Base-by-base conservation (phyloP, 108 stramenopile species). In the Fragilariopsis cylindrus region DNA sequence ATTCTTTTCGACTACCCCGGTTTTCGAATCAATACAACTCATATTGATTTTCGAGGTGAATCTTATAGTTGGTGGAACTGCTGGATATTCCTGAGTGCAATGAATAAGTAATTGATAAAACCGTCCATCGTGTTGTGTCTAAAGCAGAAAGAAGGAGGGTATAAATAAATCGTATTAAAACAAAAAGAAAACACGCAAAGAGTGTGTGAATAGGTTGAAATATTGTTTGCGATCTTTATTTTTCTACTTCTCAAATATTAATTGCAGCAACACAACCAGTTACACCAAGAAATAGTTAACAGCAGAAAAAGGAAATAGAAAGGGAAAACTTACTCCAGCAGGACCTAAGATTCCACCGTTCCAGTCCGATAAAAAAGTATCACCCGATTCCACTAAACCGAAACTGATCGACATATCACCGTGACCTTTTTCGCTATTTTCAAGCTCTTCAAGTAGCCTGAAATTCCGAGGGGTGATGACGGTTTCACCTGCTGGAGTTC, bases 361-460 rank as follows among this genome's bases (percentile, higher is more conserved):
- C 98, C 98, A 99, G 57, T 95, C 85, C 48, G 90, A 85, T 83
- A 99, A 77, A 78, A 99, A 97, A 15, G 95, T 97, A 85, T 99
- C 98, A 41, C 89, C 94, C 42, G 77, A 76, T 77, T 96, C 92
- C n/a, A 94, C 96, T 39, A 99, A 79, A 9, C 98, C 98, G 72
- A 94, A 96, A 48, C 88, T 88, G 46, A 98, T 95, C 84, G 86
- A 90, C 96, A 96, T 96, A 60, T 98, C 97, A 16, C 89, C 92
- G 67, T 86, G 76, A 19, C 88, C 88, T 78, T 98, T 98, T 77
- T 99, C 98, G 40, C 82, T 85, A 52, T 87, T 84, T 75, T 99
- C 98, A 46, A 98, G 87, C 94, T 99, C 98, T 74, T 98, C 98
- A 48, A 99, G 90, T 40, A 99, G 89, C 83, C 98, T 99, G 91